Evolutionary conservation across 768 basidiomycete species (phyloP).

Genomic region (Lentinula raphanica): DNA sequence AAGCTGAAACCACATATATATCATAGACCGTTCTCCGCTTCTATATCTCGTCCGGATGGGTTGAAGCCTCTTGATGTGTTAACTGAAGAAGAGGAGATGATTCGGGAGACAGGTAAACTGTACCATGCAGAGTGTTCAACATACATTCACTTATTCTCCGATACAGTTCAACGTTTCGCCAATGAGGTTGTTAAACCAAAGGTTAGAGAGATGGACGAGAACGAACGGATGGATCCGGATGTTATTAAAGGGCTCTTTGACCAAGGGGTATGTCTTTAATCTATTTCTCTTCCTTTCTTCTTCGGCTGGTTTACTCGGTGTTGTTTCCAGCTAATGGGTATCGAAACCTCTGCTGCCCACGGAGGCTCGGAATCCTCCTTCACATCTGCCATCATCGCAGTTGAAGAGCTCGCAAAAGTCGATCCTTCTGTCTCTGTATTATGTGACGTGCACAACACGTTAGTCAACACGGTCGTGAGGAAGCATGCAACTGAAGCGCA

Average conservation of each 20-base stretch:
- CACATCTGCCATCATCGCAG: conserved; percentile 91
- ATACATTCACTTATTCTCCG: conserved; percentile 2
- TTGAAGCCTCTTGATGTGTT: conserved; percentile 71
- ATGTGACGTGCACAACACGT: conserved; percentile 98
- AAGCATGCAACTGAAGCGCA: conserved; percentile 82
- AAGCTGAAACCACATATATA: not conserved
- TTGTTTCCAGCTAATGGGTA: conserved; percentile 81
- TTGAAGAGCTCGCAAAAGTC: conserved; percentile 94
- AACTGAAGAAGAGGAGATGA: conserved; percentile 92
- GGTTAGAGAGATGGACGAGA: conserved; percentile 97
- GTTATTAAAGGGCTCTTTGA: conserved; percentile 89
- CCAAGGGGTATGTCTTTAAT: conserved; percentile 67
- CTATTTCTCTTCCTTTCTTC: not conserved
- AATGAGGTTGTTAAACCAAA: conserved; percentile 85
- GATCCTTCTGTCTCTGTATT: conserved; percentile 96
- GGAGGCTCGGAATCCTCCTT: conserved; percentile 90
- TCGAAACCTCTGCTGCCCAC: conserved; percentile 81
- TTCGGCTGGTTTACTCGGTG: conserved; percentile 1
- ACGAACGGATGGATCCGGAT: conserved; percentile 85
- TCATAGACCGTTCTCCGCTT: not conserved
- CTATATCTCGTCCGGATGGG: conserved; percentile 6
- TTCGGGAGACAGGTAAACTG: conserved; percentile 78
- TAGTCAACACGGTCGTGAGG: conserved; percentile 92
- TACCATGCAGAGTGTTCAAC: not conserved
- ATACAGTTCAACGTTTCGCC: conserved; percentile 79